Evolutionary conservation across 1,139 yeast genomes (phyloP), one percentile per base, ranked within the genome.

Genomic region (Blastobotrys elegans): DNA sequence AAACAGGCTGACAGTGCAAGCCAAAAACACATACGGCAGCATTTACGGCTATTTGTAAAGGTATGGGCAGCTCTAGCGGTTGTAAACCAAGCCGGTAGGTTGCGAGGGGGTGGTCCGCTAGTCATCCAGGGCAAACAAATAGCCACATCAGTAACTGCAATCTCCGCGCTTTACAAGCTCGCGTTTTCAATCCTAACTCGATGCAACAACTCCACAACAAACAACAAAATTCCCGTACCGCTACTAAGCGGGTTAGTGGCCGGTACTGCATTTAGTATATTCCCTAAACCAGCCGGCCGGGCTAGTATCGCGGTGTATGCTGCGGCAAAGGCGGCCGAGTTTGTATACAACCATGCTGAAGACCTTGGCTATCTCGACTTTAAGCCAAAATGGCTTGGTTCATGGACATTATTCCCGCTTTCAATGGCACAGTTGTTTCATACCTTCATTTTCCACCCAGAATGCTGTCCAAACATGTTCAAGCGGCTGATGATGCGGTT

Each of bases 401-500:
- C 71, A 11, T 70, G 73, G 73, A 58, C 64, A 11, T 55, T 70
- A 46, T 67, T 69, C 56, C 74, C 74, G 5, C 52, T 68, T 31
- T 69, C 74, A 13, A 60, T 65, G 51, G 61, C 69, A n/a, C 73
- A 70, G 56, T 60, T 70, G 43, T 64, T 69, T 49, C 62, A 68
- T 51, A 53, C 68, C 3, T 65, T 64, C 43, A 55, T 68, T 34
- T 60, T 63, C 51, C 59, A 67, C 44, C 69, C 68, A 3, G 71
- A 67, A 31, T 56, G 61, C 40, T 60, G 67, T 39, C 70, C 74
- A 1, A 43, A 52, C 18, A 55, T 57, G 29, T 66, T 70, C 55
- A 56, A 53, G 26, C 52, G 55, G 21, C 43, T 65, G 21, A 55
- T 70, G 63, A 48, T 56, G 35, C 44, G 49, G 31, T 54, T 68